Percentiles rank a stretch among this genome's conserved stretches.
These are phyloP conservation scores for Psilocybe cyanescens DNA, from an alignment of 768 basidiomycete species.

Conservation along the genomic window DNA sequence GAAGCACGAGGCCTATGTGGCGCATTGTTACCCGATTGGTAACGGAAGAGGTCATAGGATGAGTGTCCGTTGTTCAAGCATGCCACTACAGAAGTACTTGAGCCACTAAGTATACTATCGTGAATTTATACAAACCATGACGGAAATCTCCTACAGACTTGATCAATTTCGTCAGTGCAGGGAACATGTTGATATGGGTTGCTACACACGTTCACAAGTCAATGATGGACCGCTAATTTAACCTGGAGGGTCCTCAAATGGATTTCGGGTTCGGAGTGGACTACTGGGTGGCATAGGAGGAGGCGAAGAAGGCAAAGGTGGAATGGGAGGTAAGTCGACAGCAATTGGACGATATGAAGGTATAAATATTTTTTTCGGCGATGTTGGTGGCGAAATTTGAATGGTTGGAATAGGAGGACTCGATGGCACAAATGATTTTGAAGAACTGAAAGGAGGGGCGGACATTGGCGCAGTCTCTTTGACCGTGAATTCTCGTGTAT, in stretches of 20 bases:
- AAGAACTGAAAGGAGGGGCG: not conserved
- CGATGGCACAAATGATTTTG: not conserved
- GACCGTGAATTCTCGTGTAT: not conserved
- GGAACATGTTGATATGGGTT: too few species aligned
- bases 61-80: too few species aligned
- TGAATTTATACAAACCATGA: too few species aligned
- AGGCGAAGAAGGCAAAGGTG: conserved; percentile 16
- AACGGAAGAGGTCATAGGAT: too few species aligned
- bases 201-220: too few species aligned
- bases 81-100: too few species aligned
- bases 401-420: not conserved
- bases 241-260: conserved; percentile 2
- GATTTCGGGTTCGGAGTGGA: not conserved
- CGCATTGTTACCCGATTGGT: not conserved
- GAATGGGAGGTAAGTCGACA: conserved; percentile 9
- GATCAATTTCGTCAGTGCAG: too few species aligned
- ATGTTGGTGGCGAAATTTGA: not conserved
- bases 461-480: not conserved
- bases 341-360: conserved; percentile 6
- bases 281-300: conserved; percentile 7
- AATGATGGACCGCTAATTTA: not conserved
- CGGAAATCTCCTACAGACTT: too few species aligned
- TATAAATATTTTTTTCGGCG: not conserved
- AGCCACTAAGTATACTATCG: too few species aligned
- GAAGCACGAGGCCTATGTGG: not conserved